These are phyloP conservation scores for Vaucheria bursata DNA, from an alignment of 352 stramenopile species.

Conservation along the genomic window DNA sequence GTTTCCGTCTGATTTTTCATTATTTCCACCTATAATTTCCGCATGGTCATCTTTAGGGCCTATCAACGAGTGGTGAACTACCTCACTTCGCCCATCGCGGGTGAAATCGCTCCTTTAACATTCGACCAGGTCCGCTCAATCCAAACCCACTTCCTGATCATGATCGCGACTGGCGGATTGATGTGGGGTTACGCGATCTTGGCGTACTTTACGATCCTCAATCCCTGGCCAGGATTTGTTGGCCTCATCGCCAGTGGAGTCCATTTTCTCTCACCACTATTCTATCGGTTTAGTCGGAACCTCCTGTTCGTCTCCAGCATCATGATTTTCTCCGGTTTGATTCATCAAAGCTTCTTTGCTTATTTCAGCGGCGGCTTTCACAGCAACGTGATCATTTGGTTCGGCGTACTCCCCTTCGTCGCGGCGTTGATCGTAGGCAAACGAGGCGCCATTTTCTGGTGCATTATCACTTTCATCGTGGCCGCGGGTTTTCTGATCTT, in stretches of 20 bases:
- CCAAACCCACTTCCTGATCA: neutral
- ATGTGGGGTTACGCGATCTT: neutral
- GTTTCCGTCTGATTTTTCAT: no score
- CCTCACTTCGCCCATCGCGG: no score
- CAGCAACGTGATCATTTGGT: neutral
- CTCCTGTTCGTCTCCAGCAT: neutral
- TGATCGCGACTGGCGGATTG: neutral
- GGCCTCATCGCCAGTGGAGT: neutral
- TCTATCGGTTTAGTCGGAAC: neutral
- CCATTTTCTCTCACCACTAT: neutral
- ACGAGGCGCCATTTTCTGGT: neutral
- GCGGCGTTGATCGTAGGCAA: neutral
- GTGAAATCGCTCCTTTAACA: neutral
- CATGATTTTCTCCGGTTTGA: neutral
- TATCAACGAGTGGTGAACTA: neutral
- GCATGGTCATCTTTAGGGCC: neutral
- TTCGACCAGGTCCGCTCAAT: neutral
- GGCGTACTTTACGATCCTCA: neutral
- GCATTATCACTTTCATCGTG: neutral
- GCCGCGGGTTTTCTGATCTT: neutral
- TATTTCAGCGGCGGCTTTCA: neutral
- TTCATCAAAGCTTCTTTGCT: neutral
- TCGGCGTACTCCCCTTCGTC: neutral
- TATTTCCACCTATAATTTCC: neutral
- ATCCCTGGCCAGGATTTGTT: neutral